Conservation (phyloP, 805 yeast species). For the Candida jianshihensis region DNA sequence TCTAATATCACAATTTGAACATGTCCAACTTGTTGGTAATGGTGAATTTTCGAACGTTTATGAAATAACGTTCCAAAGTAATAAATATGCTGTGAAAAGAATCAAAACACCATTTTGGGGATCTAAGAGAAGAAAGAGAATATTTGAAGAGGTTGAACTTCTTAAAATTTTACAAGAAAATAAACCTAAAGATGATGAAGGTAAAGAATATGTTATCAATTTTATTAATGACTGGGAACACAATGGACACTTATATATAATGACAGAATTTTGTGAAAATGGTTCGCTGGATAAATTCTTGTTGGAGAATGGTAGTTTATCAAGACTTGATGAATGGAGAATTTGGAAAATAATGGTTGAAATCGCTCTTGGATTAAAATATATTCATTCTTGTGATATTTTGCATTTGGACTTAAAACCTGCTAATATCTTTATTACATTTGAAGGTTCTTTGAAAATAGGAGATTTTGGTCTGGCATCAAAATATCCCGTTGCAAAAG, state of each 20-base stretch:
- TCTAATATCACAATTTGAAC: constrained; percentile 42
- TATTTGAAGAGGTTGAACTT: constrained; percentile 74
- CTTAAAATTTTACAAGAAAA: constrained; percentile 35
- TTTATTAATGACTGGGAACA: constrained; percentile 84
- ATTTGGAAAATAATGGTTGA: constrained; percentile 95
- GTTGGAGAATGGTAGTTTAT: constrained; percentile 65
- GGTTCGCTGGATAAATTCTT: constrained; percentile 82
- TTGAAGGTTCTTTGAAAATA: constrained; percentile 88
- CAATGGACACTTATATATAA: constrained; percentile 70
- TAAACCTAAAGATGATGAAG: constrained; percentile 42
- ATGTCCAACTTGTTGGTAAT: constrained; percentile 64
- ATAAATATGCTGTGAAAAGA: constrained; percentile 80
- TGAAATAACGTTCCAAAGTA: constrained; percentile 62
- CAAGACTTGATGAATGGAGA: constrained; percentile 90
- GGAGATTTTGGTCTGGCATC: constrained; percentile 98
- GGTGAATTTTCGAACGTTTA: constrained; percentile 92
- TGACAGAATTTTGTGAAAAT: constrained; percentile 94
- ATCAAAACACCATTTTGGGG: constrained; percentile 59
- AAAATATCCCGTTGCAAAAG: constrained; percentile 57
- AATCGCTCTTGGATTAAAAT: constrained; percentile 68
- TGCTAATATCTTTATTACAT: constrained; percentile 87
- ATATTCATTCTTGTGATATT: constrained; percentile 70
- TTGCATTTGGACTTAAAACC: constrained; percentile 92
- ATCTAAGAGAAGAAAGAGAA: constrained; percentile 51
- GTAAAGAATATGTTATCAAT: constrained; percentile 70